phyloP scores from a whole-genome alignment of 345 rosid species.

The sweet orange (Citrus sinensis) region DNA sequence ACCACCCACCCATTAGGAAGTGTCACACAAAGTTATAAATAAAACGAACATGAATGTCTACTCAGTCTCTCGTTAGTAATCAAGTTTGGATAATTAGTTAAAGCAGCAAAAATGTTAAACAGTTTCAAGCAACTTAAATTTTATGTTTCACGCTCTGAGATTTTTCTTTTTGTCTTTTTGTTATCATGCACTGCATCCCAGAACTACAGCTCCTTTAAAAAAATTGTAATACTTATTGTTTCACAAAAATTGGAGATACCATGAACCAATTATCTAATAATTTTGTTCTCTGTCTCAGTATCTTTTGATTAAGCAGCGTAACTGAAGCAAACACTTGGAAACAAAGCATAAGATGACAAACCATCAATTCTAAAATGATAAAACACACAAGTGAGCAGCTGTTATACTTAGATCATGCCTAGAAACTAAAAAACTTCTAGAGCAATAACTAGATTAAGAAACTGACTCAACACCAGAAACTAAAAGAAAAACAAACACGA shows the following conservation, averaged over 20 bases:
- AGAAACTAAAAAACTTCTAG: background rate
- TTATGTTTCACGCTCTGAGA: background rate
- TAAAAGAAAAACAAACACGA: background rate
- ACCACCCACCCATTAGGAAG: background rate
- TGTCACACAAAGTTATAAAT: background rate
- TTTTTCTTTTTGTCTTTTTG: too few species aligned
- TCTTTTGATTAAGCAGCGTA: background rate
- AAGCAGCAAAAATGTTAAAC: background rate
- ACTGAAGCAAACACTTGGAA: background rate
- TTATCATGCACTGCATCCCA: too few species aligned
- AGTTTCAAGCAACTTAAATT: background rate
- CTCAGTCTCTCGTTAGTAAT: background rate
- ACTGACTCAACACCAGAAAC: background rate
- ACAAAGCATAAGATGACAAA: background rate
- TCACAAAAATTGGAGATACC: background rate
- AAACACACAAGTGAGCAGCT: background rate
- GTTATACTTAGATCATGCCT: background rate
- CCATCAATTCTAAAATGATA: background rate
- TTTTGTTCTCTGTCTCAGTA: background rate
- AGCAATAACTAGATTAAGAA: background rate
- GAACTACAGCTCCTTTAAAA: background rate
- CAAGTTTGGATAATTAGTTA: background rate
- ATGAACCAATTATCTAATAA: background rate
- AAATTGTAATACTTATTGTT: too few species aligned
- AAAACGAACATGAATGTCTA: background rate